Evolutionary conservation across 176 grass and related monocot genomes (phyloP).

Genomic region (Tillandsia fasciculata): DNA sequence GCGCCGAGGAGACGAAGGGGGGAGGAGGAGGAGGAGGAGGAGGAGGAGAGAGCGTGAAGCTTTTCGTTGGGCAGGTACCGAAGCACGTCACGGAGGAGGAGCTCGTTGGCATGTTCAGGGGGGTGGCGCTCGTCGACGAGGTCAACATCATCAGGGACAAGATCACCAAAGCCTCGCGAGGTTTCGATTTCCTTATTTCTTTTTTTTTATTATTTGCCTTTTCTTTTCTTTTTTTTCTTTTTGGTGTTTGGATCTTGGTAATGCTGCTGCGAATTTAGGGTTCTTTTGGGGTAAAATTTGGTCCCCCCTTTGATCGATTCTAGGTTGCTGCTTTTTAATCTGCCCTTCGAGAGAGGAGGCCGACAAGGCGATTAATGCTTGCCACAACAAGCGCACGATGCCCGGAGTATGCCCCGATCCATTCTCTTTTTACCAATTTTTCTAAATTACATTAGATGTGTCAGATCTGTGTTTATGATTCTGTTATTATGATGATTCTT

Average conservation of each 20-base stretch:
- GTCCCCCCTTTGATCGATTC: background rate
- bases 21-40: slow-evolving; percentile 14
- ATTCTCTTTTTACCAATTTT: background rate
- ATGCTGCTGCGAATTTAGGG: background rate
- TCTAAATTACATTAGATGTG: background rate
- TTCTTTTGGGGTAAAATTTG: background rate
- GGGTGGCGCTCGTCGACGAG: slow-evolving; percentile 4
- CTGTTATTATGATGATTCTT: no score
- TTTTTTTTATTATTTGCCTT: background rate
- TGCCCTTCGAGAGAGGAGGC: slow-evolving; percentile 88
- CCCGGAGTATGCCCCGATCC: slow-evolving; percentile 52
- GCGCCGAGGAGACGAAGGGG: background rate
- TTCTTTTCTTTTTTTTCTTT: background rate
- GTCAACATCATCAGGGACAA: slow-evolving; percentile 12
- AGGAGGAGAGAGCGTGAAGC: slow-evolving; percentile 7
- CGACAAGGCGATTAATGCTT: slow-evolving; percentile 84
- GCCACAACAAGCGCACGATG: slow-evolving; percentile 81
- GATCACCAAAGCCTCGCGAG: background rate
- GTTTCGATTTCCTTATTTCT: background rate
- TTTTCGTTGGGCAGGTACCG: slow-evolving; percentile 39
- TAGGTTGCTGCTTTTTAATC: slow-evolving; percentile 65
- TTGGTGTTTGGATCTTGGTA: slow-evolving; percentile 1
- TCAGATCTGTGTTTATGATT: no score
- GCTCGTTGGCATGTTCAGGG: slow-evolving; percentile 12
- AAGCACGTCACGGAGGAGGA: slow-evolving; percentile 30